Percentiles rank a stretch among this genome's conserved stretches.
Evolutionary conservation across 225 moss, liverwort and hornwort genomes (phyloP).

Genomic region (Pseudoscleropodium purum): DNA sequence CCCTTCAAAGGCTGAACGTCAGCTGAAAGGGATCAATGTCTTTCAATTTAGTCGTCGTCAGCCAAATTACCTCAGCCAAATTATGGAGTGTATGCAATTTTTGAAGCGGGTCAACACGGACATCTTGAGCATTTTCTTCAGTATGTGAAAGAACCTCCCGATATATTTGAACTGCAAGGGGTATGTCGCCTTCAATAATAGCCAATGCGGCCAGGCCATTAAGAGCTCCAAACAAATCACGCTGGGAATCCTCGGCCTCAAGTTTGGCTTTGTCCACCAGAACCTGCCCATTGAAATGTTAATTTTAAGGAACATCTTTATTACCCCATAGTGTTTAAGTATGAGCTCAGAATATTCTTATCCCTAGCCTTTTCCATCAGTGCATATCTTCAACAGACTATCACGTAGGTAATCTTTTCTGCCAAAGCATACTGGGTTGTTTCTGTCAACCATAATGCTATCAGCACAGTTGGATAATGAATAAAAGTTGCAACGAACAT

Average conservation of each 20-base stretch:
- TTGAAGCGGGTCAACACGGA: conserved; percentile 87
- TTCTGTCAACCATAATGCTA: background rate
- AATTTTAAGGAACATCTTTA: background rate
- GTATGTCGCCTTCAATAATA: conserved; percentile 55
- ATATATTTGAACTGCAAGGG: conserved; percentile 71
- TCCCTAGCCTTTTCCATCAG: background rate
- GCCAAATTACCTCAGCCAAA: conserved; percentile 53
- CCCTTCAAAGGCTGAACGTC: background rate
- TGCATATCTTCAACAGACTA: background rate
- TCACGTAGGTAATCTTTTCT: background rate
- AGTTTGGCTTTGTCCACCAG: conserved; percentile 71
- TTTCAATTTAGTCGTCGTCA: background rate
- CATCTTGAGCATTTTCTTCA: conserved; percentile 71
- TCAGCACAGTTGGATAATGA: background rate
- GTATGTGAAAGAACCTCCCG: conserved; percentile 68
- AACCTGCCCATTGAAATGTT: conserved; percentile 38
- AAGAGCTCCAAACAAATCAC: conserved; percentile 78
- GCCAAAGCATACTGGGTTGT: background rate
- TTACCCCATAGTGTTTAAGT: background rate
- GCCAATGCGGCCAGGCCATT: conserved; percentile 91
- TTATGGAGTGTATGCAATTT: conserved; percentile 93
- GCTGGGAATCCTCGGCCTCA: conserved; percentile 76
- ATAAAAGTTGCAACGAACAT: background rate
- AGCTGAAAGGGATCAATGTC: background rate
- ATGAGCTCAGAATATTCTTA: background rate